A percentile compares a stretch with the other conserved stretches of the same genome.
phyloP scores from a whole-genome alignment of 352 stramenopile genomes.

The Phytopythium cucurbitacearum region DNA sequence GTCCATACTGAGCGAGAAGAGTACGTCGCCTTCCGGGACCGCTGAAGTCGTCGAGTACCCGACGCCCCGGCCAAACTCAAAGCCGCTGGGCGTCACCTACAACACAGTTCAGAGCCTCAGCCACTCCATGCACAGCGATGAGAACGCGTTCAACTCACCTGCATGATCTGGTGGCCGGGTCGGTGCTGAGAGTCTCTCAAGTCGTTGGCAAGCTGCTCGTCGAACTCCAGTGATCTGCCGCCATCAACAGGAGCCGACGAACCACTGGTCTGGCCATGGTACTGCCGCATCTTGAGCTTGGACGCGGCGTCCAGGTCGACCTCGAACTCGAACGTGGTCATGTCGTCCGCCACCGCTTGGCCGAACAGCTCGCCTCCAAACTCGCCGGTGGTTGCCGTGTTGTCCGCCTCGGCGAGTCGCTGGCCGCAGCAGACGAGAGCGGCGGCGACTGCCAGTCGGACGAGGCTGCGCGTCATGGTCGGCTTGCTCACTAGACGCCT shows the following conservation, averaged over 20 bases:
- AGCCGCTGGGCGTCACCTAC: slow-evolving; percentile 18
- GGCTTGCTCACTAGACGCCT: no score
- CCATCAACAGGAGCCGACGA: no score
- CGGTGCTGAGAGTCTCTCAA: slow-evolving; percentile 7
- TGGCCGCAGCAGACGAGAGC: no score
- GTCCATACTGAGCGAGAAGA: slow-evolving; percentile 27
- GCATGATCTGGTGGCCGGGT: slow-evolving; percentile 9
- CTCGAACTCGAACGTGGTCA: slow-evolving; percentile 20
- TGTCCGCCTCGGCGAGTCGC: no score
- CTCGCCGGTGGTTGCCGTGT: no score
- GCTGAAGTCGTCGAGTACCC: slow-evolving; percentile 15
- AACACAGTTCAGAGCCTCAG: neutral
- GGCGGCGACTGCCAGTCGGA: no score
- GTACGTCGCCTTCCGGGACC: slow-evolving; percentile 8
- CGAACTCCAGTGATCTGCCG: no score
- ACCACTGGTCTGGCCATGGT: slow-evolving; percentile 10
- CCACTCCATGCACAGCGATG: no score
- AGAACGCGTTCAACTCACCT: no score
- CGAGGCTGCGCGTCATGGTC: no score
- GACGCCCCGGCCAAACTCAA: slow-evolving; percentile 42
- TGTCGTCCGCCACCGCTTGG: neutral
- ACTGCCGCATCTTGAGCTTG: slow-evolving; percentile 13
- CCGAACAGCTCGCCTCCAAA: slow-evolving; percentile 1
- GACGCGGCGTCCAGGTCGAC: slow-evolving; percentile 28
- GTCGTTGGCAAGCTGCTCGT: slow-evolving; percentile 11